Percentiles rank a stretch among this genome's conserved stretches.
phyloP scores from a whole-genome alignment of 129 eudicot genomes.

The Pseudognaphalium luteoalbum region DNA sequence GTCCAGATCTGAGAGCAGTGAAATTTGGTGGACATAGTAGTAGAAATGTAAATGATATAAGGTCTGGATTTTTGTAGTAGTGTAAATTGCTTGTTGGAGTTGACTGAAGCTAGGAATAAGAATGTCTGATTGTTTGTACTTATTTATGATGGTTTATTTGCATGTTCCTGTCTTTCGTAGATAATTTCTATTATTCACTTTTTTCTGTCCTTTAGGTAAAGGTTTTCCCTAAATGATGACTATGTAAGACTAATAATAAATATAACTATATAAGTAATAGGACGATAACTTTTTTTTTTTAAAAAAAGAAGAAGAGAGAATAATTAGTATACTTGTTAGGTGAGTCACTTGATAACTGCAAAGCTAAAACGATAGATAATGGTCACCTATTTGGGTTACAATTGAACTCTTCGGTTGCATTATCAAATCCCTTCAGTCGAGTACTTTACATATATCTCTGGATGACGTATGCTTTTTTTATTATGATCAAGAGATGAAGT shows the following conservation, averaged over 20 bases:
- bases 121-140: constrained; percentile 23
- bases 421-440: constrained; percentile 21
- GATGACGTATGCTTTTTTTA: not conserved
- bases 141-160: constrained; percentile 18
- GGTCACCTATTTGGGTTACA: not conserved
- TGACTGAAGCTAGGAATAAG: constrained; percentile 25
- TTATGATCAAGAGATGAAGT: constrained; percentile 22
- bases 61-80: constrained; percentile 63
- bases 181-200: not conserved
- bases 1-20: constrained; percentile 47
- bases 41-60: constrained; percentile 59
- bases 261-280: not conserved
- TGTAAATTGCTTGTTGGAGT: constrained; percentile 35
- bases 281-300: not conserved
- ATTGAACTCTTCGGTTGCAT: not conserved
- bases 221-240: not conserved
- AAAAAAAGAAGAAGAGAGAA: not conserved
- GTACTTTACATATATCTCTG: constrained; percentile 18
- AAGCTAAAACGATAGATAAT: not conserved
- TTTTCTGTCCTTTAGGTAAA: not conserved
- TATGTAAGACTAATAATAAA: not conserved
- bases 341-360: not conserved
- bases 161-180: constrained; percentile 18
- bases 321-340: not conserved
- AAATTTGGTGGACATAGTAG: constrained; percentile 46